Percentiles rank a stretch among this genome's conserved stretches.
phyloP scores from a whole-genome alignment of 768 basidiomycete genomes.

The Dentipellis sp. region DNA sequence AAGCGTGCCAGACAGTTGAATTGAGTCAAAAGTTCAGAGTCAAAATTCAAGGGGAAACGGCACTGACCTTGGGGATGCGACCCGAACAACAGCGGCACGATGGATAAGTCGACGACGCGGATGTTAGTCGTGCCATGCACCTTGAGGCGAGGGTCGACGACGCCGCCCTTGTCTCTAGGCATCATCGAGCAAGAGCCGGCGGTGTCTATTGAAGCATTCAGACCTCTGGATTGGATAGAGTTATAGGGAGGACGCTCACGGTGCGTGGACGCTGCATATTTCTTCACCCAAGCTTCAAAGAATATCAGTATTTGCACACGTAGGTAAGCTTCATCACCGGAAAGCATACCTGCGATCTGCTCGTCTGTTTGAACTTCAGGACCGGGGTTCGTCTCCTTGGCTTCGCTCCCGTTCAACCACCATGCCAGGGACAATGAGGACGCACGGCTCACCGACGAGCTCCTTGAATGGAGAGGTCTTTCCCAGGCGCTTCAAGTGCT shows the following conservation, averaged over 20 bases:
- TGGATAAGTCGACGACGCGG: constrained; percentile 44
- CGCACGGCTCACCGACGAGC: background rate
- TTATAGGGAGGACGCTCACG: constrained; percentile 9
- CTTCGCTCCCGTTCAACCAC: constrained; percentile 3
- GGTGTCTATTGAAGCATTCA: constrained; percentile 26
- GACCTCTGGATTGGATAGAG: background rate
- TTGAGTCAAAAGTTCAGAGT: background rate
- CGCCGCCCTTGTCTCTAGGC: constrained; percentile 38
- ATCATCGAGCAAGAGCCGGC: constrained; percentile 45
- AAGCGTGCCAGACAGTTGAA: background rate
- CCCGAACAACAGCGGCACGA: constrained; percentile 42
- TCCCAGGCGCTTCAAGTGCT: constrained; percentile 12
- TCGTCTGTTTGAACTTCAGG: constrained; percentile 20
- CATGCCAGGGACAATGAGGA: background rate
- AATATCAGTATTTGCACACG: background rate
- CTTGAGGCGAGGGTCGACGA: constrained; percentile 41
- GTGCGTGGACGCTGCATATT: constrained; percentile 14
- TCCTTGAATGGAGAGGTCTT: constrained; percentile 15
- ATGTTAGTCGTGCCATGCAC: constrained; percentile 47
- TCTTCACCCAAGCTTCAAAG: constrained; percentile 18
- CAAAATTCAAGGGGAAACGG: too few relatives aligned
- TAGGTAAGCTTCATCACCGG: too few relatives aligned
- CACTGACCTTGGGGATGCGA: constrained; percentile 35
- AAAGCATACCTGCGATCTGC: constrained; percentile 11
- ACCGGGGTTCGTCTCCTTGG: constrained; percentile 23